These are phyloP conservation scores for Nicotiana knightiana DNA, from an alignment of 257 asterid genomes.

Conservation along the genomic window DNA sequence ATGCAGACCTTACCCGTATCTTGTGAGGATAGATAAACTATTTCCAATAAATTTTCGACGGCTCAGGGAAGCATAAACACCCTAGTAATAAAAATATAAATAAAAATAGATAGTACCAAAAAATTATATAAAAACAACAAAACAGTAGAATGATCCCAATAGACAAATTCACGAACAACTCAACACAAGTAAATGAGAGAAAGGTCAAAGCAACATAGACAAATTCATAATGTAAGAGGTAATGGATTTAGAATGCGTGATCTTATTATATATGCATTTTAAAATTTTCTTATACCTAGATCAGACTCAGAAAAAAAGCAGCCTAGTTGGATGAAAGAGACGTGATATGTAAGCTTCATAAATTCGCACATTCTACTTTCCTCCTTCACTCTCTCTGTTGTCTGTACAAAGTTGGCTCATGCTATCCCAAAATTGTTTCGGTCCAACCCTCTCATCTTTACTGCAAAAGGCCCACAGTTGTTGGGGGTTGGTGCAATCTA, in stretches of 20 bases:
- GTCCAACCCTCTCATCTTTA: background rate
- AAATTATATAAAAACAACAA: too few relatives aligned
- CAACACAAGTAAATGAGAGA: too few relatives aligned
- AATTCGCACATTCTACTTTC: conserved; percentile 24
- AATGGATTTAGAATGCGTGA: background rate
- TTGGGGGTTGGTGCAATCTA: conserved; percentile 2
- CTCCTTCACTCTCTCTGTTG: background rate
- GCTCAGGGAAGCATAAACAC: too few relatives aligned
- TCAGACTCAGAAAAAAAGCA: too few relatives aligned
- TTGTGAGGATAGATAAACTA: too few relatives aligned
- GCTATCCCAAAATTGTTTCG: background rate
- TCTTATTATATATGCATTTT: too few relatives aligned
- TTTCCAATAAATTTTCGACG: too few relatives aligned
- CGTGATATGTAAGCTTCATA: conserved; percentile 28
- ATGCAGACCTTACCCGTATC: too few relatives aligned
- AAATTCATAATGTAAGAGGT: background rate
- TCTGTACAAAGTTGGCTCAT: background rate
- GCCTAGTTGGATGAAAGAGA: conserved; percentile 54
- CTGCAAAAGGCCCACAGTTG: conserved; percentile 1
- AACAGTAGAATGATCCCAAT: too few relatives aligned
- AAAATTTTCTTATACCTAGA: background rate
- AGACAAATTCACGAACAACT: too few relatives aligned
- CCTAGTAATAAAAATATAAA: too few relatives aligned
- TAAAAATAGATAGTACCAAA: too few relatives aligned
- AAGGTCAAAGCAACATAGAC: background rate